A percentile compares a stretch with the other conserved stretches of the same genome.
Evolutionary conservation across 345 rosid species (phyloP).

Genomic region (Ceriops decandra): DNA sequence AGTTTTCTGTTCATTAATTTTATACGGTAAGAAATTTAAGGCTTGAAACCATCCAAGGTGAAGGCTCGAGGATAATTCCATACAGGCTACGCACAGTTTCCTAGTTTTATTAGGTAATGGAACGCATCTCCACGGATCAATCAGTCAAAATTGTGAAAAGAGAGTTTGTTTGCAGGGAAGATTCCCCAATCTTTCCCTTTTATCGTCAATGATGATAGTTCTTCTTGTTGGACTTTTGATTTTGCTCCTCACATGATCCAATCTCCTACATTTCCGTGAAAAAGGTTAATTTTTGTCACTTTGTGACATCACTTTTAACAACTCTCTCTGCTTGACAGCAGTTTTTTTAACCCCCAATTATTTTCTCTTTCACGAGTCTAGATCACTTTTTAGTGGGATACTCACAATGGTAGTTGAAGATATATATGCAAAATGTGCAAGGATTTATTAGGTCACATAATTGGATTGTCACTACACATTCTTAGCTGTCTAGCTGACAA

Average conservation of each 20-base stretch:
- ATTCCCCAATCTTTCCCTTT: slow-evolving; percentile 29
- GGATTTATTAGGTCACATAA: slow-evolving; percentile 15
- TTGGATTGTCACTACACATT: slow-evolving; percentile 7
- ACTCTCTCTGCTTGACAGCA: slow-evolving; percentile 26
- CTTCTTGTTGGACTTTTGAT: slow-evolving; percentile 32
- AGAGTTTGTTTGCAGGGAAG: slow-evolving; percentile 23
- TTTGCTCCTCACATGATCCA: slow-evolving; percentile 22
- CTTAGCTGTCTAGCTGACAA: slow-evolving; percentile 22
- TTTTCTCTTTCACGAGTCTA: neutral
- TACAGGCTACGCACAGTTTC: neutral
- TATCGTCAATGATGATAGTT: slow-evolving; percentile 38
- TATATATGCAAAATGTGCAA: neutral
- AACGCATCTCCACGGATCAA: neutral
- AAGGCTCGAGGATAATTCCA: neutral
- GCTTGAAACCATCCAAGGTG: slow-evolving; percentile 20
- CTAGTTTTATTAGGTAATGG: neutral
- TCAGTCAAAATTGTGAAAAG: slow-evolving; percentile 19
- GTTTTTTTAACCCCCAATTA: neutral
- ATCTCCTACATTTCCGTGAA: slow-evolving; percentile 57
- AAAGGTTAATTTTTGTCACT: slow-evolving; percentile 44
- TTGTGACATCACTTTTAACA: slow-evolving; percentile 41
- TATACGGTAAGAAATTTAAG: neutral
- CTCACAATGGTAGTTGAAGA: slow-evolving; percentile 26
- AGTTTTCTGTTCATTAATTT: neutral
- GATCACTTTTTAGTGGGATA: slow-evolving; percentile 12